Base-by-base conservation (phyloP, 805 yeast genomes). In the Zygosaccharomyces bailii region DNA sequence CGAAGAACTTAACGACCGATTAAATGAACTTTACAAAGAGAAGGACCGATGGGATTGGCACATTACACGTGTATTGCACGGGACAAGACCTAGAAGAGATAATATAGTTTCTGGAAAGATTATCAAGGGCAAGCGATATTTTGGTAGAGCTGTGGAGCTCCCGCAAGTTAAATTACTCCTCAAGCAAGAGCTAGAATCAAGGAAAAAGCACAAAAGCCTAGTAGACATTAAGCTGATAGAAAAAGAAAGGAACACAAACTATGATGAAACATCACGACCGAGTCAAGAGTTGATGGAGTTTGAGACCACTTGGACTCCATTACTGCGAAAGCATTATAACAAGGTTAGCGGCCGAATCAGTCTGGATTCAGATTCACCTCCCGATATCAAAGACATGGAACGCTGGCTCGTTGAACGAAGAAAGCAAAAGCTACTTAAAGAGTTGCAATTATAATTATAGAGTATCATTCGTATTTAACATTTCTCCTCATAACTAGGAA, bases 111-210 rank as follows among this genome's bases (percentile, higher is more conserved):
- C 54, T 17, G 63, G 64, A 4, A 66, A 62, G 19, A 43, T 55
- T 1, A 59, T 76, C 1, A 69, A 74, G 31, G 88, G 88, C 0
- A 79, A 79, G 51, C 67, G 84, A 44, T 90, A 85, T 63, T 90
- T 79, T 65, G 97, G 97, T 0, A 66, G 96, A 39, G 96, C 96
- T 0, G 72, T 78, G 42, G 91, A 87, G 34, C 65, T 89, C 6
- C 84, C 88, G 0, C 96, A 86, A 49, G 90, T 84, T 5, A 68
- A 72, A 42, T 72, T 72, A 46, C 49, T 76, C 17, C 49, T 79
- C 14, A 69, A 70, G 42, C 60, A 68, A 32, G 64, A 70, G 34
- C 53, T 57, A 43, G 35, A 55, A 30, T 50, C 51, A 23, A 48
- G 45, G 19, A 54, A 47, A 10, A 51, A 38, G 17, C 52, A 39